phyloP scores from a whole-genome alignment of 2,329 filamentous ascomycete genomes.

The Penicillium palitans region DNA sequence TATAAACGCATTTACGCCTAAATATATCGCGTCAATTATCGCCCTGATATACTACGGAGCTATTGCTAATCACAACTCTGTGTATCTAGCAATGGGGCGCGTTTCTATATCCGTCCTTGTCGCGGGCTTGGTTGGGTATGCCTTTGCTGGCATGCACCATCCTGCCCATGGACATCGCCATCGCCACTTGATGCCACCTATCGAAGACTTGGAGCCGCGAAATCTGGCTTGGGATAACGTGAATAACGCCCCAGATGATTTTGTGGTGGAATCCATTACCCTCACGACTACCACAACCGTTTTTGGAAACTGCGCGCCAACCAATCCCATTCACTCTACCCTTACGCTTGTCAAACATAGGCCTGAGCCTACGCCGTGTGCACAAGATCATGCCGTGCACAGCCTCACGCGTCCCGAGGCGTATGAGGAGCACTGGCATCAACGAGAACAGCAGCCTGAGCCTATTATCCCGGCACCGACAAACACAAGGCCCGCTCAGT shows the following conservation, averaged over 20 bases:
- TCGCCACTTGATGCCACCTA: slow-evolving; percentile 5
- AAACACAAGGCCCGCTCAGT: not conserved
- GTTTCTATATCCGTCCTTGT: slow-evolving; percentile 28
- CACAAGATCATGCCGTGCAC: not conserved
- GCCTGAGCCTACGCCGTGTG: not conserved
- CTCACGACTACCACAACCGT: slow-evolving; percentile 19
- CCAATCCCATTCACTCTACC: not conserved
- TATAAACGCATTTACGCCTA: not conserved
- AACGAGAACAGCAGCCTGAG: not conserved
- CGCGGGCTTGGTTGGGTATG: slow-evolving; percentile 25
- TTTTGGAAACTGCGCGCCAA: slow-evolving; percentile 13
- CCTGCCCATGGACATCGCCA: slow-evolving; percentile 21
- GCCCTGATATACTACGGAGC: not conserved
- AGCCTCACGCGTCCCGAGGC: not conserved
- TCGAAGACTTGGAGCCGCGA: slow-evolving; percentile 1
- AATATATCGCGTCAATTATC: not conserved
- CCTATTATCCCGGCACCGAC: not conserved
- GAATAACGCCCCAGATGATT: slow-evolving; percentile 4
- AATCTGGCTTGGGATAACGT: not conserved
- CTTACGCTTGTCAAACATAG: not conserved
- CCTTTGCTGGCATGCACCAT: slow-evolving; percentile 31
- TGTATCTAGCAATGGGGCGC: slow-evolving; percentile 31
- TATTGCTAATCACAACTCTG: not conserved
- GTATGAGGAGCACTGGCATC: not conserved
- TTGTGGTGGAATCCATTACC: slow-evolving; percentile 17